Conservation (phyloP, 345 rosid species). For the Leavenworthia alabamica region DNA sequence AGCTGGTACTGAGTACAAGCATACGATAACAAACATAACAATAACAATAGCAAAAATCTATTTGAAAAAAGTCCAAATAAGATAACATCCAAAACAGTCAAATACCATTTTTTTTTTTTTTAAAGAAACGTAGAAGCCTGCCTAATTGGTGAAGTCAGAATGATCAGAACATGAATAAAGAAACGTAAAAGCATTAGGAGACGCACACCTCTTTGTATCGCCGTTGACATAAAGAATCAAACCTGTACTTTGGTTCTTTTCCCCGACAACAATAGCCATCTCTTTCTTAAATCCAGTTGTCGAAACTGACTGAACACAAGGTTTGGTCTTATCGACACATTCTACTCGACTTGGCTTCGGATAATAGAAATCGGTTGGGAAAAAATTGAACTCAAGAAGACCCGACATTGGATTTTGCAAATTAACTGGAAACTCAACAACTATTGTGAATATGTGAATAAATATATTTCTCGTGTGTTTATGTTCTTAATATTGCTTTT, state of each 20-base stretch:
- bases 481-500: background rate
- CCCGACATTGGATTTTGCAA: slow-evolving; percentile 9
- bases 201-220: slow-evolving; percentile 14
- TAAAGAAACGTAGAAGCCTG: background rate
- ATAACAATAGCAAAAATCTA: background rate
- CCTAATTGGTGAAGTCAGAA: slow-evolving; percentile 1
- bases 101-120: no score
- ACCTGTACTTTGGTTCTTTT: slow-evolving; percentile 2
- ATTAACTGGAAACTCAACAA: background rate
- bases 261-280: background rate
- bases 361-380: slow-evolving; percentile 41
- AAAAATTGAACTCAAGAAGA: slow-evolving; percentile 41
- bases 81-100: background rate
- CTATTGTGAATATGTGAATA: background rate
- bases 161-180: background rate
- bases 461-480: background rate
- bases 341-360: slow-evolving; percentile 29
- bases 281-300: slow-evolving; percentile 4
- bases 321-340: slow-evolving; percentile 12
- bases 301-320: slow-evolving; percentile 8
- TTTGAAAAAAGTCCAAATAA: background rate
- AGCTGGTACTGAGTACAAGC: no score
- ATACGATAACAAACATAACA: background rate
- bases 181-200: slow-evolving; percentile 1
- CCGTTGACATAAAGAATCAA: slow-evolving; percentile 10